Evolutionary conservation across 352 stramenopile genomes (phyloP).

Genomic region (Phytophthora idaei): DNA sequence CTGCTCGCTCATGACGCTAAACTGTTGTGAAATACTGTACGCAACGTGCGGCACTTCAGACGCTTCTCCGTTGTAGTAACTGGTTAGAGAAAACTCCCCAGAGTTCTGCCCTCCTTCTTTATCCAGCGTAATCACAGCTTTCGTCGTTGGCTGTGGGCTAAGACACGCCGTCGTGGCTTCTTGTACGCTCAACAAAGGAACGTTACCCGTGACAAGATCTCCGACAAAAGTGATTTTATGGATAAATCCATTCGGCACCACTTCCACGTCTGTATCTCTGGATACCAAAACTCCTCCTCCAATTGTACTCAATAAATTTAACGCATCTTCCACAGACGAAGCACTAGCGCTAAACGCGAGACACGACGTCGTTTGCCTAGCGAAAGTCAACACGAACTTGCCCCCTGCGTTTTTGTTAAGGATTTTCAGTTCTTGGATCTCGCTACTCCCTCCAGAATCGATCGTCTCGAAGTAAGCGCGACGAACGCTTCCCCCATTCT

Average conservation of each 20-base stretch:
- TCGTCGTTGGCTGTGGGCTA: constrained; percentile 14
- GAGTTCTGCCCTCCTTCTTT: constrained; percentile 34
- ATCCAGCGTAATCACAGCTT: constrained; percentile 22
- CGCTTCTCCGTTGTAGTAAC: constrained; percentile 58
- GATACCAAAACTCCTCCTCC: constrained; percentile 54
- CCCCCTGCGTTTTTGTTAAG: constrained; percentile 17
- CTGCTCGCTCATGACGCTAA: constrained; percentile 72
- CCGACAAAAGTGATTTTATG: constrained; percentile 74
- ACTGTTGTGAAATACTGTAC: constrained; percentile 69
- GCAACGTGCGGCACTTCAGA: constrained; percentile 45
- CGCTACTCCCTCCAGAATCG: constrained; percentile 57
- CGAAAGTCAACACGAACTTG: constrained; percentile 62
- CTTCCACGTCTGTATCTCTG: constrained; percentile 41
- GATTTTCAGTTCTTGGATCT: constrained; percentile 62
- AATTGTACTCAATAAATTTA: constrained; percentile 48
- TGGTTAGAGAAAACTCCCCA: constrained; percentile 49
- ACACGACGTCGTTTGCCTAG: constrained; percentile 41
- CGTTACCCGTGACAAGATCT: constrained; percentile 57
- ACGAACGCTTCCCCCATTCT: constrained; percentile 45
- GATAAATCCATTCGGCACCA: constrained; percentile 58
- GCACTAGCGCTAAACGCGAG: constrained; percentile 42
- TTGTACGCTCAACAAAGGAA: constrained; percentile 36
- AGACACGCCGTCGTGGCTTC: constrained; percentile 9
- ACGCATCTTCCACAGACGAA: constrained; percentile 27
- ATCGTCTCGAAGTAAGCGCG: constrained; percentile 50